Evolutionary conservation across 768 basidiomycete genomes (phyloP).

Genomic region (Auriscalpium vulgare): DNA sequence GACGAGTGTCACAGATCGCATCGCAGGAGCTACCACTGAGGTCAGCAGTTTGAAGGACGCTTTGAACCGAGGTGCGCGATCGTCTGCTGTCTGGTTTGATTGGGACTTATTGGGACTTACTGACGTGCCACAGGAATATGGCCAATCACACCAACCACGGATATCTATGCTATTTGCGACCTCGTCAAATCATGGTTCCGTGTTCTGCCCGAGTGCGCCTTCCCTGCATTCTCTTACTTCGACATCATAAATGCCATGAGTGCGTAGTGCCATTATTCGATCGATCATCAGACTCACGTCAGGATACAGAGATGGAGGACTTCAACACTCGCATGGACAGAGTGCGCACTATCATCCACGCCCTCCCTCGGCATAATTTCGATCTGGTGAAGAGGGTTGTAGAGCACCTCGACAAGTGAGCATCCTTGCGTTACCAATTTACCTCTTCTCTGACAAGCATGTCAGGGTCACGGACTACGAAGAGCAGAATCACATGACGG

Average conservation of each 20-base stretch:
- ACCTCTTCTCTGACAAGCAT: neutral
- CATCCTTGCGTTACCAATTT: constrained; percentile 4
- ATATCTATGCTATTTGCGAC: constrained; percentile 80
- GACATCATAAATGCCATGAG: constrained; percentile 66
- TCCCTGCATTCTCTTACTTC: constrained; percentile 61
- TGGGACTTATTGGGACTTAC: neutral
- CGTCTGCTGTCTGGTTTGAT: neutral
- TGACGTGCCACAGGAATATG: constrained; percentile 37
- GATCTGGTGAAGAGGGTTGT: constrained; percentile 71
- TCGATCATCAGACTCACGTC: neutral
- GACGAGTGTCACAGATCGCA: constrained; percentile 49
- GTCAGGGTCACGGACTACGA: constrained; percentile 79
- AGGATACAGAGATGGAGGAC: constrained; percentile 51
- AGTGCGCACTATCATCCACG: constrained; percentile 61
- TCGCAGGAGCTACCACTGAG: constrained; percentile 67
- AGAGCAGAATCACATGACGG: constrained; percentile 86
- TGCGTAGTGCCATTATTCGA: constrained; percentile 22
- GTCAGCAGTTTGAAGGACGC: constrained; percentile 65
- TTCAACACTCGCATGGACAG: constrained; percentile 56
- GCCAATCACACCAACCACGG: constrained; percentile 51
- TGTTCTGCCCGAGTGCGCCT: constrained; percentile 69
- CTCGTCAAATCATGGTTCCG: constrained; percentile 84
- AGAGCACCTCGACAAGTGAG: constrained; percentile 75
- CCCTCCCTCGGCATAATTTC: constrained; percentile 66
- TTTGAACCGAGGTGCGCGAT: constrained; percentile 56